A percentile compares a stretch with the other conserved stretches of the same genome.
These are phyloP conservation scores for Aspergillus fumigatus DNA, from an alignment of 2,329 filamentous ascomycete genomes.

Conservation along the genomic window DNA sequence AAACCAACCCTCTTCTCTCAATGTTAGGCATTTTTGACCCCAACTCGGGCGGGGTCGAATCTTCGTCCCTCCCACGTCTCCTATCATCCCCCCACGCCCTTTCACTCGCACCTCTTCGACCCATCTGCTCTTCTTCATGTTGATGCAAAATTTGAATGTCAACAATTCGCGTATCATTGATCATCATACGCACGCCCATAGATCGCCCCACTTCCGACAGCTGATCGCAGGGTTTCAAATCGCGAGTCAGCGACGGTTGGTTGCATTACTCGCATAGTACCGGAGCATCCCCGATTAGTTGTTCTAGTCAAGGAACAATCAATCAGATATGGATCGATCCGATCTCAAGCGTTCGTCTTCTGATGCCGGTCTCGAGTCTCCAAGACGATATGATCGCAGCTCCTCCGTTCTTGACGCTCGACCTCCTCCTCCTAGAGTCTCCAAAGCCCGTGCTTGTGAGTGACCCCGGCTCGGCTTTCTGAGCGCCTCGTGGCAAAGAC, in stretches of 20 bases:
- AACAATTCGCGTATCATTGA: not conserved
- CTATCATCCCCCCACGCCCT: too few species aligned
- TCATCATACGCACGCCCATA: not conserved
- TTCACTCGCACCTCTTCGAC: not conserved
- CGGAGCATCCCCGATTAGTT: slow-evolving; percentile 22
- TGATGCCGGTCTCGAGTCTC: slow-evolving; percentile 31
- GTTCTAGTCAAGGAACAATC: slow-evolving; percentile 1
- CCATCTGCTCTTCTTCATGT: not conserved
- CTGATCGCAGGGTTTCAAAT: slow-evolving; percentile 4
- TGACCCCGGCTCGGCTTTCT: slow-evolving; percentile 10
- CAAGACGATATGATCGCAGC: slow-evolving; percentile 21
- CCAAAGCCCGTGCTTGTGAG: slow-evolving; percentile 41
- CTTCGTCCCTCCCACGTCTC: not conserved
- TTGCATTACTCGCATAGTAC: slow-evolving; percentile 12
- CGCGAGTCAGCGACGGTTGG: slow-evolving; percentile 8
- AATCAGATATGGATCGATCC: slow-evolving; percentile 12
- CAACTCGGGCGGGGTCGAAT: not conserved
- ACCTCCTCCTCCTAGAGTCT: slow-evolving; percentile 30
- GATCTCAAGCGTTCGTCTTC: slow-evolving; percentile 32
- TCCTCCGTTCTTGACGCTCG: slow-evolving; percentile 19
- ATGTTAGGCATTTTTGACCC: not conserved
- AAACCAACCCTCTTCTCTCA: not conserved
- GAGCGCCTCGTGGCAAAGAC: not conserved
- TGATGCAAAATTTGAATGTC: not conserved
- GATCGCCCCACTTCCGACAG: slow-evolving; percentile 2